Percentiles rank a stretch among this genome's conserved stretches.
Conservation (phyloP, 208 protist genomes). For the Wallacemonas collosoma region DNA sequence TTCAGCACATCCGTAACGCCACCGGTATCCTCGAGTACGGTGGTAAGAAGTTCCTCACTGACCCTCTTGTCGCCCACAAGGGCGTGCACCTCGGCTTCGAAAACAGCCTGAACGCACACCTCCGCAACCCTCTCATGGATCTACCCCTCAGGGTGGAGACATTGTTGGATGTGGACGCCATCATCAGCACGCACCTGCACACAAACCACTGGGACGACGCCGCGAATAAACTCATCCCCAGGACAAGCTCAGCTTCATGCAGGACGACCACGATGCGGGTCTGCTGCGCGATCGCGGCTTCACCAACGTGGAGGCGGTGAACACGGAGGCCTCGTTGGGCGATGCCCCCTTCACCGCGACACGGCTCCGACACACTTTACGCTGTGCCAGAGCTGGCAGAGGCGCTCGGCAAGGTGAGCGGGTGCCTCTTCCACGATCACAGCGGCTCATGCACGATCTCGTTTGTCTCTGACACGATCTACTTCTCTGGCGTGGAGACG, state of each 20-base stretch:
- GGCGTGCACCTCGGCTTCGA: slow-evolving; percentile 26
- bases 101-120: slow-evolving; percentile 22
- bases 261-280: slow-evolving; percentile 21
- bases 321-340: slow-evolving; percentile 14
- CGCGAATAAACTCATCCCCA: slow-evolving; percentile 16
- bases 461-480: slow-evolving; percentile 24
- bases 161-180: slow-evolving; percentile 19
- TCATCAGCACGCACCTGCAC: slow-evolving; percentile 25
- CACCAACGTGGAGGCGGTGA: slow-evolving; percentile 23
- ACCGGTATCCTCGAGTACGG: slow-evolving; percentile 10
- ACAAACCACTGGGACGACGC: slow-evolving; percentile 27
- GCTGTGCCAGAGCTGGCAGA: slow-evolving; percentile 2
- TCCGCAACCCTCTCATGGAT: slow-evolving; percentile 29
- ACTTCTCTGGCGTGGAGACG: slow-evolving; percentile 18
- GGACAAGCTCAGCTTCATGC: slow-evolving; percentile 7
- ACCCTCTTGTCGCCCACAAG: slow-evolving; percentile 23
- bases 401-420: slow-evolving; percentile 19
- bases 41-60: slow-evolving; percentile 6
- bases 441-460: slow-evolving; percentile 17
- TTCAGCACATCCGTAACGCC: slow-evolving; percentile 5
- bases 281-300: slow-evolving; percentile 18
- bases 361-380: slow-evolving; percentile 21
- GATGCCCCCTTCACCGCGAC: slow-evolving; percentile 18
- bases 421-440: slow-evolving; percentile 11
- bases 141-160: slow-evolving; percentile 23